A percentile compares a stretch with the other conserved stretches of the same genome.
These are phyloP conservation scores for Gossypium stocksii DNA, from an alignment of 345 rosid species.

Conservation along the genomic window DNA sequence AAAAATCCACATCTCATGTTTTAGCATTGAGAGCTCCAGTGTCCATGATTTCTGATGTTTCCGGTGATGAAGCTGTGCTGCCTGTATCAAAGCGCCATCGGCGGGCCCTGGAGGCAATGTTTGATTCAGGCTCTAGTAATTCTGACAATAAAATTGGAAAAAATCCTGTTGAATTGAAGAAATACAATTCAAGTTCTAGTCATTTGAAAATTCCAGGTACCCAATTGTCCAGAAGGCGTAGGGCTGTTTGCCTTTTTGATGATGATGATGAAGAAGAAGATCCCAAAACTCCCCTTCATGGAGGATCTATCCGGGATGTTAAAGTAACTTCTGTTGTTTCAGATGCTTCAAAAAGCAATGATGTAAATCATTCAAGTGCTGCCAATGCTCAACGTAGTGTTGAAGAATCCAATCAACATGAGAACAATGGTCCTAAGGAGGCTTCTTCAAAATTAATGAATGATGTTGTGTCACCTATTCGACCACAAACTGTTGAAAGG, in stretches of 20 bases:
- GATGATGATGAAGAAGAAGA: conserved; percentile 61
- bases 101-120: conserved; percentile 55
- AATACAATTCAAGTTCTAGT: conserved; percentile 28
- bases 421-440: conserved; percentile 32
- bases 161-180: conserved; percentile 34
- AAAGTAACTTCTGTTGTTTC: conserved; percentile 30
- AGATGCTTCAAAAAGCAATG: conserved; percentile 31
- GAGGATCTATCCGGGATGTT: conserved; percentile 38
- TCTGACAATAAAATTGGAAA: conserved; percentile 40
- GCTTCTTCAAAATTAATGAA: conserved; percentile 24
- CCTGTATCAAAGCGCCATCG: conserved; percentile 54
- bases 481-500: conserved; percentile 27
- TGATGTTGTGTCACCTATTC: conserved; percentile 30
- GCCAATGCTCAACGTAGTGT: conserved; percentile 25
- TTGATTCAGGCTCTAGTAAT: conserved; percentile 38
- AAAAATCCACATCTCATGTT: conserved; percentile 21
- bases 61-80: conserved; percentile 58
- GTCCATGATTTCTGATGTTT: conserved; percentile 31
- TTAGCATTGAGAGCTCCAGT: conserved; percentile 44
- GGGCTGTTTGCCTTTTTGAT: conserved; percentile 66
- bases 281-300: conserved; percentile 87
- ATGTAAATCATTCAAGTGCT: conserved; percentile 26
- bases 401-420: conserved; percentile 30
- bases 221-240: conserved; percentile 57
- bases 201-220: conserved; percentile 32